A percentile compares a stretch with the other conserved stretches of the same genome.
These are phyloP conservation scores for Chaetomium cochliodes DNA, from an alignment of 495 filamentous ascomycete species.

Conservation along the genomic window DNA sequence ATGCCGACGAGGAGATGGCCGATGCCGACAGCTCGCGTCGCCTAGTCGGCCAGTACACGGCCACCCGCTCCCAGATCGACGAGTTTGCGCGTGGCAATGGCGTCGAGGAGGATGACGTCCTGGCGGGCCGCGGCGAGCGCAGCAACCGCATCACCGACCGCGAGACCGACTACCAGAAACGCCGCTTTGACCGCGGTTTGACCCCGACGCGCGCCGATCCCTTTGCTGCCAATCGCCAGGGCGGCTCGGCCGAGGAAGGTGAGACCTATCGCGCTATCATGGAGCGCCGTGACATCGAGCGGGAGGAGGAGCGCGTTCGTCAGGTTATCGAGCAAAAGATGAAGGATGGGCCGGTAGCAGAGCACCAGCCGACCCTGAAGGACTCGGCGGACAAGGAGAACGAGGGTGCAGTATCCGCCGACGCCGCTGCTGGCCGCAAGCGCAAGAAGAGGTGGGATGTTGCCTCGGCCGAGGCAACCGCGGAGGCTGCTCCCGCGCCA, in stretches of 20 bases:
- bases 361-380: conserved; percentile 65
- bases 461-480: conserved; percentile 50
- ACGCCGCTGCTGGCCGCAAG: conserved; percentile 61
- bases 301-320: conserved; percentile 87
- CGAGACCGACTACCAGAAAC: conserved; percentile 98
- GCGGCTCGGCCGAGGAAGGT: conserved; percentile 59
- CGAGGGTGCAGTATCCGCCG: conserved; percentile 51
- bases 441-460: conserved; percentile 96
- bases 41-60: conserved; percentile 96
- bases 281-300: conserved; percentile 84
- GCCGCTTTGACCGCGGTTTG: conserved; percentile 80
- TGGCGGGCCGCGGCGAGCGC: conserved; percentile 79
- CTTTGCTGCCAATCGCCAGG: conserved; percentile 73
- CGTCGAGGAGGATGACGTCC: conserved; percentile 87
- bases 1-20: conserved; percentile 78
- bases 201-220: conserved; percentile 88
- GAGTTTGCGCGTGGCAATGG: conserved; percentile 85
- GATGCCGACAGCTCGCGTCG: conserved; percentile 70
- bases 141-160: conserved; percentile 84
- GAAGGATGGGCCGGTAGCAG: conserved; percentile 56
- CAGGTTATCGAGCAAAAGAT: conserved; percentile 74
- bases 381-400: conserved; percentile 67
- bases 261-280: conserved; percentile 86
- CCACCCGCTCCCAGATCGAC: conserved; percentile 83
- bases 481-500: conserved; percentile 37